Evolutionary conservation across 1,284 basidiomycete genomes (phyloP), one percentile per base, ranked within the genome.

Genomic region (Tausonia pullulans): DNA sequence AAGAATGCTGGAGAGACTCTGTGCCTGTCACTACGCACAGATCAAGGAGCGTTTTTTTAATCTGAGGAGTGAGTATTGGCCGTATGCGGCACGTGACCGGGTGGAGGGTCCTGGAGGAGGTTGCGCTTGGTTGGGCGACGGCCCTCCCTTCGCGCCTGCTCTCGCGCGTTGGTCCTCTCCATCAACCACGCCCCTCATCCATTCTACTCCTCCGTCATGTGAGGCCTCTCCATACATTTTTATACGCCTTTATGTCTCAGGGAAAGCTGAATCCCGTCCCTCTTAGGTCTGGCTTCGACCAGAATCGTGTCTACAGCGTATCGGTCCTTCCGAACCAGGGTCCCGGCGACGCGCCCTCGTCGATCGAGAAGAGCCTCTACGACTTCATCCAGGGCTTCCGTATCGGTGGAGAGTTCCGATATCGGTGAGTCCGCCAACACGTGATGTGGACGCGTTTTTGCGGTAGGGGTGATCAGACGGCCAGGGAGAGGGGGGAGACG

Each of bases 301-400:
- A 81, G 56, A 85, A 90, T 74, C 83, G 82, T 68, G 81, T 90
- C n/a, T 92, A 85, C 76, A 84, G 85, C 3, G 84, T 92, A 62
- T 81, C 85, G 43, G 84, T 90, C 0, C 84, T 88, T 68, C 83
- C 85, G 68, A 75, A 79, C 11, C 76, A 81, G 1, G 72, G 82
- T 6, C 59, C 60, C 14, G 67, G 83, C 8, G 87, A 90, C 53
- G 81, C 83, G 0, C 86, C 87, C 3, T 86, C 90, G 3, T 86
- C 90, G 72, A 84, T 84, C 0, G 90, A 94, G 73, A 85, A 83
- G 70, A 80, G 85, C 52, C 81, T 97, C 51, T 81, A 87, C 62
- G 86, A 94, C 56, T 97, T 97, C 75, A 79, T 97, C 61, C 81
- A 87, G 50, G 84, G 87, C 67, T 97, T 89, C 78, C 85, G 92